Evolutionary conservation across 768 basidiomycete species (phyloP).

Genomic region (Pulveroboletus ravenelii): DNA sequence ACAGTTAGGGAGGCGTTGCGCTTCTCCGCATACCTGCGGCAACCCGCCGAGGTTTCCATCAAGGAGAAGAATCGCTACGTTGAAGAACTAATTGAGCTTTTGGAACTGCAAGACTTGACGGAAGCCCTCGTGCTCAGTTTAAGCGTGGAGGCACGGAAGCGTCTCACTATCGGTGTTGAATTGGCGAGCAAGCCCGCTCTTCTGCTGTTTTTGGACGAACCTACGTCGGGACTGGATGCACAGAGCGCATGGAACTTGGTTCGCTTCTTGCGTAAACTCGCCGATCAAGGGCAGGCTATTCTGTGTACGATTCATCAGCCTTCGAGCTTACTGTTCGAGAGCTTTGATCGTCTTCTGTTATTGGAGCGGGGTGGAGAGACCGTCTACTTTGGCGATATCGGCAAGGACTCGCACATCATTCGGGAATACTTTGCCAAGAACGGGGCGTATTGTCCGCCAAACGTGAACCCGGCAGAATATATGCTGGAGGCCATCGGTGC

Average conservation of each 20-base stretch:
- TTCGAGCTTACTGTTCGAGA: slow-evolving; percentile 79
- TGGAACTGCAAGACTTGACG: slow-evolving; percentile 78
- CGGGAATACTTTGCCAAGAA: slow-evolving; percentile 72
- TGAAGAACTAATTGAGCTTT: slow-evolving; percentile 77
- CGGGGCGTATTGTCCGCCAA: slow-evolving; percentile 66
- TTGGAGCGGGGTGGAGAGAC: slow-evolving; percentile 80
- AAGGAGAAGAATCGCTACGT: slow-evolving; percentile 78
- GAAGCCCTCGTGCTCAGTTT: slow-evolving; percentile 77
- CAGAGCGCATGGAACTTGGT: slow-evolving; percentile 79
- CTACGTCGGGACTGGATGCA: slow-evolving; percentile 54
- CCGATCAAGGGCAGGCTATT: slow-evolving; percentile 83
- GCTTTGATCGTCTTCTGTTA: slow-evolving; percentile 70
- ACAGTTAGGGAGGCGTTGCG: slow-evolving; percentile 83
- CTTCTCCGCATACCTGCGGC: slow-evolving; percentile 81
- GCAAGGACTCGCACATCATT: slow-evolving; percentile 61
- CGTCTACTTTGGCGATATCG: slow-evolving; percentile 92
- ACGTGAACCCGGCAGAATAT: slow-evolving; percentile 76
- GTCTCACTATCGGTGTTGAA: slow-evolving; percentile 88
- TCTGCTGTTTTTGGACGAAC: slow-evolving; percentile 35
- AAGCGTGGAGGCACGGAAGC: slow-evolving; percentile 69
- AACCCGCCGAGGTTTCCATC: slow-evolving; percentile 59
- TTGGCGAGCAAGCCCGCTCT: slow-evolving; percentile 63
- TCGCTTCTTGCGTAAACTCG: slow-evolving; percentile 77
- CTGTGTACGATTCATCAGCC: slow-evolving; percentile 91
- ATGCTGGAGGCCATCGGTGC: slow-evolving; percentile 88